Conservation (phyloP, 257 asterid species). For the Gardenia jasminoides region DNA sequence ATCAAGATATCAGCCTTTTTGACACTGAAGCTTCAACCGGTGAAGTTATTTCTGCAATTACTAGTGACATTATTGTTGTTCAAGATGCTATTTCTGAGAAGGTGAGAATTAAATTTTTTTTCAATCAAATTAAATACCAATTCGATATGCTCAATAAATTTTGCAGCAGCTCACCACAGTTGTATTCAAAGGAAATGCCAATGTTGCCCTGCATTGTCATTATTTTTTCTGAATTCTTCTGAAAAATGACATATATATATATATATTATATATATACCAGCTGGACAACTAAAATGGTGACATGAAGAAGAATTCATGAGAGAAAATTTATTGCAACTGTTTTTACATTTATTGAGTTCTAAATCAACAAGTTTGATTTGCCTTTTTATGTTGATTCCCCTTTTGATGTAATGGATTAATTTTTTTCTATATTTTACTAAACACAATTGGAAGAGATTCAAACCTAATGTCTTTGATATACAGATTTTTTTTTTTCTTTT, state of each 20-base stretch:
- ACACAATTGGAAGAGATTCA: too few relatives aligned
- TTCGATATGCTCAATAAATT: not conserved
- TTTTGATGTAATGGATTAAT: too few relatives aligned
- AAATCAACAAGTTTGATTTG: not conserved
- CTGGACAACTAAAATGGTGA: conserved; percentile 8
- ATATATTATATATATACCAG: not conserved
- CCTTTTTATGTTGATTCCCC: too few relatives aligned
- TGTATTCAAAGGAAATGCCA: not conserved
- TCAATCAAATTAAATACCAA: too few relatives aligned
- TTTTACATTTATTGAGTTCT: conserved; percentile 2
- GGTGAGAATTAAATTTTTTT: conserved; percentile 32
- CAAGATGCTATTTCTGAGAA: conserved; percentile 97
- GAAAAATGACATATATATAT: not conserved
- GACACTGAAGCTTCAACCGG: conserved; percentile 91
- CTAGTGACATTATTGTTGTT: conserved; percentile 74
- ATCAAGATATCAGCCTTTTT: conserved; percentile 77
- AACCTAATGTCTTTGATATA: too few relatives aligned
- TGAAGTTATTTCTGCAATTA: conserved; percentile 89
- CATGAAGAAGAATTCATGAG: not conserved
- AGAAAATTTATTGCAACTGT: conserved; percentile 11
- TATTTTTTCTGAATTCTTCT: not conserved
- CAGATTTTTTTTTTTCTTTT: too few relatives aligned
- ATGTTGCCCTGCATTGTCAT: not conserved
- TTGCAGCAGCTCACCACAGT: not conserved
- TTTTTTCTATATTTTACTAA: too few relatives aligned